phyloP scores from a whole-genome alignment of 257 asterid species.

The Lycium ferocissimum region DNA sequence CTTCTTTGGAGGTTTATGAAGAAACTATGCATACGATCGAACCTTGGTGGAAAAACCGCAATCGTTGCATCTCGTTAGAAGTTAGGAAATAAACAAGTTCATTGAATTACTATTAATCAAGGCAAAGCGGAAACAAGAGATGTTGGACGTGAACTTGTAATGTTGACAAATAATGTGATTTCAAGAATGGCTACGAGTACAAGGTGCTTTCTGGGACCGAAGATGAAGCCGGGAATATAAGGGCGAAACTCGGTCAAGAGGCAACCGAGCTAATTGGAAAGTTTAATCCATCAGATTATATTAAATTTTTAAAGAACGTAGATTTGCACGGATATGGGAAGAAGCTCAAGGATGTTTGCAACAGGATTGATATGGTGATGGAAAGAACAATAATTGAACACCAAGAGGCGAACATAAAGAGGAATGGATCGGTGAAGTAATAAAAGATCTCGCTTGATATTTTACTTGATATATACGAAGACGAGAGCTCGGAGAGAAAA shows the following conservation, averaged over 20 bases:
- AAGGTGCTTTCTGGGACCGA: constrained; percentile 63
- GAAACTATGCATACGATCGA: constrained; percentile 73
- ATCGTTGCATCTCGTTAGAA: constrained; percentile 56
- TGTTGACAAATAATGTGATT: constrained; percentile 56
- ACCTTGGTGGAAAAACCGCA: constrained; percentile 64
- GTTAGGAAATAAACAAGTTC: constrained; percentile 43
- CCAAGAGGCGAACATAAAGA: constrained; percentile 41
- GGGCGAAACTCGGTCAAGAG: constrained; percentile 56
- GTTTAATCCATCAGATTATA: constrained; percentile 60
- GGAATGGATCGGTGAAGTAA: constrained; percentile 35
- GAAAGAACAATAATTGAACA: constrained; percentile 61
- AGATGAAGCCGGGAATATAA: constrained; percentile 53
- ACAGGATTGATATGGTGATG: constrained; percentile 62
- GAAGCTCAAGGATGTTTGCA: constrained; percentile 49
- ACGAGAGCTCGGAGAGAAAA: constrained; percentile 51
- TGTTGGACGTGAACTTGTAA: constrained; percentile 61
- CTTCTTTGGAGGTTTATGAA: constrained; percentile 79
- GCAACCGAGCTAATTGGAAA: constrained; percentile 56
- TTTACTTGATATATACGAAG: constrained; percentile 65
- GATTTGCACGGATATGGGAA: constrained; percentile 70
- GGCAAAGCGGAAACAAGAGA: constrained; percentile 45
- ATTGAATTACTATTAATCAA: constrained; percentile 33
- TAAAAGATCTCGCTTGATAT: constrained; percentile 66
- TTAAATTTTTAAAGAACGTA: constrained; percentile 69
- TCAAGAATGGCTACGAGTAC: constrained; percentile 66